Base-by-base conservation (phyloP, 768 basidiomycete genomes). In the Mycena olivaceomarginata region DNA sequence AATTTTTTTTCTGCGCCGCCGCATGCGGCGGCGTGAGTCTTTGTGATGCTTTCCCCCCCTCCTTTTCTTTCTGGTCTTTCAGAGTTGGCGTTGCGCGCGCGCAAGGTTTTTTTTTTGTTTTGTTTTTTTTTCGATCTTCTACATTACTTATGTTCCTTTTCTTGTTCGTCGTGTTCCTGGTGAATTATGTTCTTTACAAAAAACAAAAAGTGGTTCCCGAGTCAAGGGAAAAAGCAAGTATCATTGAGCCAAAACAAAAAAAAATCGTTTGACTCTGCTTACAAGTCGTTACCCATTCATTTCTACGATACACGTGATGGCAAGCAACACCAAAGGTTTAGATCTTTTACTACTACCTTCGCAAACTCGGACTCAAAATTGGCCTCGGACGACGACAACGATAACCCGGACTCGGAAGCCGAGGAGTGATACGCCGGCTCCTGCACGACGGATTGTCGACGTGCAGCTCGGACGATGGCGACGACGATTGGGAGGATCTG, bases 401-500 rank as follows among this genome's bases (percentile, higher is more conserved):
- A 66, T 45, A 15, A 46, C 22, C 43, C 43, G 31, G 22, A 13
- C 64, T 46, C 64, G 25, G 45, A 25, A 46, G 43, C n/a, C 64
- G 64, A 18, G 43, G n/a, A n/a, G n/a, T 66, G 11, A 45, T 46
- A 46, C 45, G 16, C 43, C 45, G 13, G 31, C 64, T 46, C 64
- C 64, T 66, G 5, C 64, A 46, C 64, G 64, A 46, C 64, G 45
- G 12, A 31, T 66, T n/a, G 48, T 66, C 64, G 43, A 66, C 64
- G 7, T 66, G 11, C 39, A n/a, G n/a, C n/a, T n/a, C n/a, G n/a
- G 64, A 66, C 45, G 43, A 66, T 22, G 63, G 63, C 63, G 63
- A 64, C 4, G 63, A 64, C 11, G 10, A 45, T 9, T 45, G 45
- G 64, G 48, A 51, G 16, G 48, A 51, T 18, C 16, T 51, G 48